Evolutionary conservation across 176 grass and related monocot species (phyloP), one percentile per base, ranked within the genome.

Genomic region (Eragrostis nindensis): DNA sequence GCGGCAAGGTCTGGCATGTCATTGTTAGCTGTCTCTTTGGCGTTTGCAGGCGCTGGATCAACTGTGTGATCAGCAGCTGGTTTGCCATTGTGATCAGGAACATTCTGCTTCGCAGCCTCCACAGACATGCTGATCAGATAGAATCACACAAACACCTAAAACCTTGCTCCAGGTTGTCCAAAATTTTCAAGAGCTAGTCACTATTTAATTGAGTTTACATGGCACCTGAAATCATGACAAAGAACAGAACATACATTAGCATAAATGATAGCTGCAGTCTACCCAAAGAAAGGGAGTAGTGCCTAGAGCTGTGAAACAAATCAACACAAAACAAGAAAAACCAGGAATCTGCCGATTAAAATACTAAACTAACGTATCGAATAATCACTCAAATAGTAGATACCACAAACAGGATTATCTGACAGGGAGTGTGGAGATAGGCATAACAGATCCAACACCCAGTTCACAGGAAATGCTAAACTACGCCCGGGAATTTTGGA

Each of bases 81-180:
- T 78, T 88, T 73, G 39, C 17, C 46, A 68, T 65, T 59, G 14
- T 56, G 17, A 41, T 6, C 66, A 73, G 73, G 80, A 47, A 78
- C 73, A 65, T 16, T 41, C 42, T 88, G 86, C 46, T 71, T 49
- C 12, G 12, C 56, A 48, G 16, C 40, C 73, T 83, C 80, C n/a
- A 64, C 48, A 47, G 86, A 76, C 86, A 88, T 87, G 47, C 2
- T 66, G 19, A 19, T 27, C 50, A 68, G 8, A 42, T n/a, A 75
- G 49, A 57, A 40, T 73, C 55, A 6, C 25, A 50, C 25, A 22
- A 38, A 69, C 41, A 62, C 11, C 32, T 8, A 56, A 36, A 70
- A 46, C 38, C 19, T 69, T 5, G 49, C 41, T 71, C 26, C 63
- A 38, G n/a, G 62, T 59, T 47, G 47, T 39, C 45, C 19, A 46